These are phyloP conservation scores for Plasmodium malariae DNA, from an alignment of 169 alveolate genomes.

Conservation along the genomic window DNA sequence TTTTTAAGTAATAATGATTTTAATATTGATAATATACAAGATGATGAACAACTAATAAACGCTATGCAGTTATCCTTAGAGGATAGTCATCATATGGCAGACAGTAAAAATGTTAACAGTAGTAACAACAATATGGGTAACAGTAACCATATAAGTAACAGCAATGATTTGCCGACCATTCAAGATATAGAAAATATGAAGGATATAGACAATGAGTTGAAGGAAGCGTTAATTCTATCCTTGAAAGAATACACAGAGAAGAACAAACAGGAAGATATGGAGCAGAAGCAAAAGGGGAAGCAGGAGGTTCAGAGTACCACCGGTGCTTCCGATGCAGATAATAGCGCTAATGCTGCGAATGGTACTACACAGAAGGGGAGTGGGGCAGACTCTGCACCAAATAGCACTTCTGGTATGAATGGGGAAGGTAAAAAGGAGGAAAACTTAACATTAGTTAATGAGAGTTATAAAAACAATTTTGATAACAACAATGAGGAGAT, in stretches of 20 bases:
- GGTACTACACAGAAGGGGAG: not conserved
- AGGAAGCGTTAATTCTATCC: conserved; percentile 53
- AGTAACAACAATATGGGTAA: too few species aligned
- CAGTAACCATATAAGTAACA: not conserved
- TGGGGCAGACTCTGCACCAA: too few species aligned
- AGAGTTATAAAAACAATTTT: conserved; percentile 43
- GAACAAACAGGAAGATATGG: conserved; percentile 15
- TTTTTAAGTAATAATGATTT: conserved; percentile 29
- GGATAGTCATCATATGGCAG: not conserved
- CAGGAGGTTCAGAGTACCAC: not conserved
- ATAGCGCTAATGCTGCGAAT: not conserved
- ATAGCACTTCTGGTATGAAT: not conserved
- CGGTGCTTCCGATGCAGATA: not conserved
- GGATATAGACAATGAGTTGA: conserved; percentile 64
- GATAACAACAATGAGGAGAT: conserved; percentile 3
- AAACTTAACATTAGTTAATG: conserved; percentile 41
- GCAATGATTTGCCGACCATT: conserved; percentile 47
- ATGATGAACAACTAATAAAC: conserved; percentile 33
- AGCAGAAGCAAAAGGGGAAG: not conserved
- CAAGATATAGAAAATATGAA: conserved; percentile 68
- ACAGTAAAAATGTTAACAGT: not conserved
- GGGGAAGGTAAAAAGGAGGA: conserved; percentile 23
- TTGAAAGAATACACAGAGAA: conserved; percentile 52
- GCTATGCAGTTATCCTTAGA: conserved; percentile 57
- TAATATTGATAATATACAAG: conserved; percentile 35